Evolutionary conservation across 352 stramenopile genomes (phyloP).

Genomic region (Globisporangium paroecandrum): DNA sequence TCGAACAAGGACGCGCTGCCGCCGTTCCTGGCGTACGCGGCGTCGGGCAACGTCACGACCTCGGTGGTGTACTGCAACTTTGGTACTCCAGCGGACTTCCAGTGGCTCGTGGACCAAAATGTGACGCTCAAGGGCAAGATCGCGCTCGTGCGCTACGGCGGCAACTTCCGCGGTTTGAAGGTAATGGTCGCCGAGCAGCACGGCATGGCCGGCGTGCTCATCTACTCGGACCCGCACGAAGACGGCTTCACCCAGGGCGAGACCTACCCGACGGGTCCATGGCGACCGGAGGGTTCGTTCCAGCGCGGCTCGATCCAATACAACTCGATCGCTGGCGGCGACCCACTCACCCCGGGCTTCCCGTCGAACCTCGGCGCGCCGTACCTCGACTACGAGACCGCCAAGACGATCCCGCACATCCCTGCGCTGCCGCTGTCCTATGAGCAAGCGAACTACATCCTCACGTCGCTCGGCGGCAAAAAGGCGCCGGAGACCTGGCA

Average conservation of each 20-base stretch:
- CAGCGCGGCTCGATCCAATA: conserved; percentile 87
- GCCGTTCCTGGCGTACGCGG: conserved; percentile 82
- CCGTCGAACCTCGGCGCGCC: conserved; percentile 38
- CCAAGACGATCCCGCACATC: conserved; percentile 61
- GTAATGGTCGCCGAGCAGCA: conserved; percentile 81
- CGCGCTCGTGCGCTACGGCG: conserved; percentile 84
- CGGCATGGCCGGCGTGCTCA: conserved; percentile 72
- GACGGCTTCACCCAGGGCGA: conserved; percentile 68
- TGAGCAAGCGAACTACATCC: conserved; percentile 72
- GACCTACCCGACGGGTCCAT: conserved; percentile 79
- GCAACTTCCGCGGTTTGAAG: conserved; percentile 71
- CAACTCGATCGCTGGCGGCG: conserved; percentile 63
- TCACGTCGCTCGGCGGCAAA: conserved; percentile 60
- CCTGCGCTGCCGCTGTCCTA: conserved; percentile 75
- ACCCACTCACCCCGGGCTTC: conserved; percentile 57
- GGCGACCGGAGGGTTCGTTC: conserved; percentile 70
- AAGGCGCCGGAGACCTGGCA: conserved; percentile 53
- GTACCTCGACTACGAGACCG: conserved; percentile 41
- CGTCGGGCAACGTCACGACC: conserved; percentile 62
- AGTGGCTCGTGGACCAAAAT: conserved; percentile 61
- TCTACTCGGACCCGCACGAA: conserved; percentile 88
- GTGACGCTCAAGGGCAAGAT: conserved; percentile 80
- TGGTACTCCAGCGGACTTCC: conserved; percentile 72
- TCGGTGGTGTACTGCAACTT: conserved; percentile 88
- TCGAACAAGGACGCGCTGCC: conserved; percentile 52